These are phyloP conservation scores for Mycosphaerella sp. DNA, from an alignment of 2,329 filamentous ascomycete species.

Conservation along the genomic window DNA sequence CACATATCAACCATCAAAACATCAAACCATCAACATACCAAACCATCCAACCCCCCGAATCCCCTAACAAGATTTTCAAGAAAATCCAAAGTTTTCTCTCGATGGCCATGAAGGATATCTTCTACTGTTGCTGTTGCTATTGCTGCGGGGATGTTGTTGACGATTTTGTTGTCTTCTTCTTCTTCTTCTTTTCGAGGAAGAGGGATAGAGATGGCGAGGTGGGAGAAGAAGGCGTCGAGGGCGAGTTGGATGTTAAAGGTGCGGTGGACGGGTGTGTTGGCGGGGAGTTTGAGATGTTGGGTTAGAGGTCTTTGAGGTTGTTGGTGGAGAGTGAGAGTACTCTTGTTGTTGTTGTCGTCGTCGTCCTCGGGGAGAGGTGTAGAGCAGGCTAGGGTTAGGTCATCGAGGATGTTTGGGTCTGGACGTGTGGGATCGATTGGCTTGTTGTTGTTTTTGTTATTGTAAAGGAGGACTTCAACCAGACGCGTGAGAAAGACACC, in stretches of 20 bases:
- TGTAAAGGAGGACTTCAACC: conserved; percentile 49
- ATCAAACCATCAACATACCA: too few relatives aligned
- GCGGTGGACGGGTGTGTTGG: conserved; percentile 50
- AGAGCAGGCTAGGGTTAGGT: not conserved
- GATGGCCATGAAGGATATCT: conserved; percentile 58
- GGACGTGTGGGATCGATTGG: not conserved
- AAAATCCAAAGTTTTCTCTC: conserved; percentile 56
- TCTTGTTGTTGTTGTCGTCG: too few relatives aligned
- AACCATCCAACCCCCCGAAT: too few relatives aligned
- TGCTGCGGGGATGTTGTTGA: conserved; percentile 36
- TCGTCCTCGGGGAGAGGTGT: not conserved
- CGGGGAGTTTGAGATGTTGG: conserved; percentile 52
- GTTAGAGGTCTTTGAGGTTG: conserved; percentile 39
- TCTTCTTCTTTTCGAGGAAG: too few relatives aligned
- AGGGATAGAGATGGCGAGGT: conserved; percentile 17
- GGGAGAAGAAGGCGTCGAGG: conserved; percentile 43
- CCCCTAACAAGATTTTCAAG: conserved; percentile 53
- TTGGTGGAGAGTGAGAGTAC: too few relatives aligned
- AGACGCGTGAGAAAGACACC: conserved; percentile 55
- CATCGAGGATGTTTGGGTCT: not conserved
- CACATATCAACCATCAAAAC: too few relatives aligned
- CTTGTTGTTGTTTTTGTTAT: not conserved
- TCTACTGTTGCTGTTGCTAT: conserved; percentile 41
- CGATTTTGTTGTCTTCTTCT: conserved; percentile 4
- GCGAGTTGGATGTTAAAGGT: conserved; percentile 55